Percentiles rank a stretch among this genome's conserved stretches.
phyloP scores from a whole-genome alignment of 441 rosid species.

The Eruca vesicaria region DNA sequence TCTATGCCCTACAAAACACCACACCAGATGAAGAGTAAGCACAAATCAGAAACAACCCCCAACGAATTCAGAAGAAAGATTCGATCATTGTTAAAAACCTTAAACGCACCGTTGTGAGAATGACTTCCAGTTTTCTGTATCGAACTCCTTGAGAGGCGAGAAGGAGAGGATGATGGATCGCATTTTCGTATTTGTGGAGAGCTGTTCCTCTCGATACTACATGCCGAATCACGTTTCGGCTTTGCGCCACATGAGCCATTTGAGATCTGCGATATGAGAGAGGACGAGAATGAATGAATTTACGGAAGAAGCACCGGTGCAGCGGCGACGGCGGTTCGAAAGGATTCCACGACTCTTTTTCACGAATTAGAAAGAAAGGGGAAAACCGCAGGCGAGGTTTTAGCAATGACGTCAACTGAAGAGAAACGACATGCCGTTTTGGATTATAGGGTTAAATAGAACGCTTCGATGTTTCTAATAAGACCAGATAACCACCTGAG shows the following conservation, averaged over 20 bases:
- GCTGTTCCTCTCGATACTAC: conserved; percentile 38
- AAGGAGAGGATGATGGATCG: conserved; percentile 54
- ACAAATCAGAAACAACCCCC: too few species aligned
- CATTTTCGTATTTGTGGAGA: conserved; percentile 37
- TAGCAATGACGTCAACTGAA: too few species aligned
- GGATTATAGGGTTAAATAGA: too few species aligned
- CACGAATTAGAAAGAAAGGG: neutral
- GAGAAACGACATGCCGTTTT: too few species aligned
- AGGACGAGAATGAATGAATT: too few species aligned
- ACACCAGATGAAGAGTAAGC: conserved; percentile 9
- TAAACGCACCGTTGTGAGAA: conserved; percentile 66
- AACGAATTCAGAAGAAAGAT: neutral
- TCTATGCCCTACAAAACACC: conserved; percentile 55
- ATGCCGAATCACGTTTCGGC: conserved; percentile 53
- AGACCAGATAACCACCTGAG: too few species aligned
- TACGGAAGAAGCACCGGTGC: neutral
- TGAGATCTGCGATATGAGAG: neutral
- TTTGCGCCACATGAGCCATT: conserved; percentile 50
- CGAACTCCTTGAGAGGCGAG: conserved; percentile 75
- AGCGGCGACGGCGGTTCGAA: conserved; percentile 1
- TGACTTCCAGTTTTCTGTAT: conserved; percentile 68
- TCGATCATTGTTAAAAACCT: neutral
- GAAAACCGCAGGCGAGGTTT: conserved; percentile 9
- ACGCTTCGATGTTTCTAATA: too few species aligned
- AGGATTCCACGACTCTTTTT: neutral